Evolutionary conservation across 164 flowering plant species (phyloP).

Genomic region (Vitis rupestris): DNA sequence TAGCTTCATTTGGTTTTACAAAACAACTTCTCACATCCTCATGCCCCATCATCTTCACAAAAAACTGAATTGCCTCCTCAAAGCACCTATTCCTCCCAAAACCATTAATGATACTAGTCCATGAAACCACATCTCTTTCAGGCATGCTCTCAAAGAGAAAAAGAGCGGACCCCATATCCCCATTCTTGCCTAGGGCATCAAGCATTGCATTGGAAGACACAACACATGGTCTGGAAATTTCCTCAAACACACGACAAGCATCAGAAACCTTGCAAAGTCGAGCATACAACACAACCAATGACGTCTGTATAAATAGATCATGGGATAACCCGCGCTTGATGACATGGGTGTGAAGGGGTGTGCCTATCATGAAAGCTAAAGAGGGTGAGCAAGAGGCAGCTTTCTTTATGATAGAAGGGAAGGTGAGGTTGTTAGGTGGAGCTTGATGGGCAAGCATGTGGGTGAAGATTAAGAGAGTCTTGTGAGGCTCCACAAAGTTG

Average conservation of each 20-base stretch:
- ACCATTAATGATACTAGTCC: slow-evolving; percentile 79
- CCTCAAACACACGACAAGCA: slow-evolving; percentile 59
- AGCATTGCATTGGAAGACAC: slow-evolving; percentile 67
- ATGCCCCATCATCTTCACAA: slow-evolving; percentile 52
- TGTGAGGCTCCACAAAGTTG: slow-evolving; percentile 22
- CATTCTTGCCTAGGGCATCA: slow-evolving; percentile 55
- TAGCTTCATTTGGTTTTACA: slow-evolving; percentile 74
- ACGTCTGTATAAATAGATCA: slow-evolving; percentile 54
- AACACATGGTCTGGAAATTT: slow-evolving; percentile 53
- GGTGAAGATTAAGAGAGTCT: slow-evolving; percentile 46
- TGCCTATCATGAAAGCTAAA: slow-evolving; percentile 18
- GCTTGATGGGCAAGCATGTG: slow-evolving; percentile 54
- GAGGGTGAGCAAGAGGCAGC: slow-evolving; percentile 30
- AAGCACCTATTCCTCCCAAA: slow-evolving; percentile 40
- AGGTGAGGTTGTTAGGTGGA: slow-evolving; percentile 62
- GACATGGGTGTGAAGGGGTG: slow-evolving; percentile 50
- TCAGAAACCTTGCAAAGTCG: slow-evolving; percentile 28
- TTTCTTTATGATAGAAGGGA: slow-evolving; percentile 71
- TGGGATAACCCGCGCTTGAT: slow-evolving; percentile 45
- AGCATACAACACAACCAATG: slow-evolving; percentile 49
- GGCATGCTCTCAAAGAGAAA: slow-evolving; percentile 50
- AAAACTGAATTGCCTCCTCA: slow-evolving; percentile 46
- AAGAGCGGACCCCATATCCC: slow-evolving; percentile 59
- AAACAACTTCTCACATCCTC: slow-evolving; percentile 24
- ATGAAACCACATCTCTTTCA: slow-evolving; percentile 59